phyloP scores from a whole-genome alignment of 352 stramenopile genomes.

The Phytophthora crassamura region DNA sequence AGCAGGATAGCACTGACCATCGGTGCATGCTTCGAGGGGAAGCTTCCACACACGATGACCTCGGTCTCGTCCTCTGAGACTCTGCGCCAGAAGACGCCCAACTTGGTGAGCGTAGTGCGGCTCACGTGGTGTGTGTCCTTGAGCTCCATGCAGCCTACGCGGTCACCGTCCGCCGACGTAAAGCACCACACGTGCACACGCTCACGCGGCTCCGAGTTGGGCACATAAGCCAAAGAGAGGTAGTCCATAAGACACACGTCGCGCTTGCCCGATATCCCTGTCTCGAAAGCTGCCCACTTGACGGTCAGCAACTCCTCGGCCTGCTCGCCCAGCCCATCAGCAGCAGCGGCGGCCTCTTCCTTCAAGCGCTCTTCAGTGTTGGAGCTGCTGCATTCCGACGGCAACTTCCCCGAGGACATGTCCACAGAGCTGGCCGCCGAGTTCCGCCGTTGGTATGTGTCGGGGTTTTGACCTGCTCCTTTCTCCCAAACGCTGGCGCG shows the following conservation, averaged over 20 bases:
- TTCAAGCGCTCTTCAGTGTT: conserved; percentile 36
- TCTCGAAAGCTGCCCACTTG: conserved; percentile 83
- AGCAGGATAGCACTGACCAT: conserved; percentile 63
- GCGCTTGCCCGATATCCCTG: conserved; percentile 56
- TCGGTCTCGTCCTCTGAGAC: conserved; percentile 76
- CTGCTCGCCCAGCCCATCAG: conserved; percentile 37
- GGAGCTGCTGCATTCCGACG: conserved; percentile 30
- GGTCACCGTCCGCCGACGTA: conserved; percentile 72
- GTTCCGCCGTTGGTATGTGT: conserved; percentile 22
- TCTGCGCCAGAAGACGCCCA: conserved; percentile 79
- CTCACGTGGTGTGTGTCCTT: conserved; percentile 73
- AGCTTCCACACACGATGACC: conserved; percentile 81
- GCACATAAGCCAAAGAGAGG: conserved; percentile 66
- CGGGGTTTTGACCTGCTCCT: conserved; percentile 8
- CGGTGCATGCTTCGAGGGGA: conserved; percentile 74
- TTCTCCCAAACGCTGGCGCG: conserved; percentile 35
- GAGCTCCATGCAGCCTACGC: conserved; percentile 79
- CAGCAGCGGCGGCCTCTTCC: conserved; percentile 31
- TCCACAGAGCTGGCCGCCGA: conserved; percentile 40
- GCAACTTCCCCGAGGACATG: conserved; percentile 23
- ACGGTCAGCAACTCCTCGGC: conserved; percentile 69
- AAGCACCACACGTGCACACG: conserved; percentile 80
- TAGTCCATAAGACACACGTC: conserved; percentile 84
- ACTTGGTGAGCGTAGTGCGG: conserved; percentile 64
- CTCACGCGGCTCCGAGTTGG: conserved; percentile 62